These are phyloP conservation scores for Letharia lupina DNA, from an alignment of 495 filamentous ascomycete species.

Conservation along the genomic window DNA sequence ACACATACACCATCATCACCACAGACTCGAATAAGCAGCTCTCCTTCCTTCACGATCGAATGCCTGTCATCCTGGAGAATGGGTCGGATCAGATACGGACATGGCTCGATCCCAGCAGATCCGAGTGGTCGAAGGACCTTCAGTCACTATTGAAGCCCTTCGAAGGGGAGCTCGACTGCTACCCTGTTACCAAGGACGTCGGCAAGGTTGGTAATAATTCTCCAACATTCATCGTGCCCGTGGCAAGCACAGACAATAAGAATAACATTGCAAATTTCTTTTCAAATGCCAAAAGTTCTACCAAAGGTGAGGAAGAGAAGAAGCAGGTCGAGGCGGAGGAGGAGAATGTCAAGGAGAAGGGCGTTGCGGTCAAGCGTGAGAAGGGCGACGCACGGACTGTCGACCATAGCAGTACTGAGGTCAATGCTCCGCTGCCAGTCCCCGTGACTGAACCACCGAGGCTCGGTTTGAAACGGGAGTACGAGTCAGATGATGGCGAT, in stretches of 20 bases:
- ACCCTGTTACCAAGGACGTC: slow-evolving; percentile 79
- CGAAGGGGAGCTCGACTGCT: slow-evolving; percentile 70
- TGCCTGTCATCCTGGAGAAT: slow-evolving; percentile 87
- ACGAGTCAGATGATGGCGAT: slow-evolving; percentile 29
- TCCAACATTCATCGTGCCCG: slow-evolving; percentile 68
- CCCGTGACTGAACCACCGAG: slow-evolving; percentile 21
- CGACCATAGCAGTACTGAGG: slow-evolving; percentile 37
- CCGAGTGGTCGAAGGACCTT: slow-evolving; percentile 69
- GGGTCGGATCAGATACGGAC: slow-evolving; percentile 57
- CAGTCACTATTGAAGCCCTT: slow-evolving; percentile 71
- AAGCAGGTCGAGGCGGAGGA: slow-evolving; percentile 21
- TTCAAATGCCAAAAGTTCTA: slow-evolving; percentile 42
- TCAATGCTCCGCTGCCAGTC: slow-evolving; percentile 41
- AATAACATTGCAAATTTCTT: slow-evolving; percentile 92
- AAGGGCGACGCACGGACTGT: slow-evolving; percentile 35
- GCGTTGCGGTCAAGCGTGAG: slow-evolving; percentile 28
- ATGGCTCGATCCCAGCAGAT: slow-evolving; percentile 71
- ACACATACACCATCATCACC: slow-evolving; percentile 88
- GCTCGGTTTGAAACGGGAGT: slow-evolving; percentile 50
- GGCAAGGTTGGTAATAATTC: slow-evolving; percentile 95
- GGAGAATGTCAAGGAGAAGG: slow-evolving; percentile 25
- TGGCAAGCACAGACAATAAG: slow-evolving; percentile 79
- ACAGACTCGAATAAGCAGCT: slow-evolving; percentile 73
- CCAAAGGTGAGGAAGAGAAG: slow-evolving; percentile 26
- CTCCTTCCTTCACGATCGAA: slow-evolving; percentile 80